These are phyloP conservation scores for Lodderomyces theae DNA, from an alignment of 1,139 yeast genomes.

Conservation along the genomic window DNA sequence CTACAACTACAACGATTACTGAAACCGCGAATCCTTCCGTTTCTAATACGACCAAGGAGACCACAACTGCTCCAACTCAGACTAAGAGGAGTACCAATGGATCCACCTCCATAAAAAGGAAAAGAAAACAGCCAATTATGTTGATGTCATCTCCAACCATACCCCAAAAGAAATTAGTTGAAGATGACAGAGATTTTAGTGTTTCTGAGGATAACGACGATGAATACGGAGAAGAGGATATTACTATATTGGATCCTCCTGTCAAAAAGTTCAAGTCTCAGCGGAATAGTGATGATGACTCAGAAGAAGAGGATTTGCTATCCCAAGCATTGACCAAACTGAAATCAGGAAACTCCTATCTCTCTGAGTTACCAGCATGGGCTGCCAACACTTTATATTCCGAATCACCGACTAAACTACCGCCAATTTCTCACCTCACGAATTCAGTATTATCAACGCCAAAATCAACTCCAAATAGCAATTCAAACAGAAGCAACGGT, in stretches of 20 bases:
- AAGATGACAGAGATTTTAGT: constrained; percentile 9
- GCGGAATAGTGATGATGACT: background rate
- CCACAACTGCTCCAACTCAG: constrained; percentile 35
- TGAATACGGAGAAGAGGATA: constrained; percentile 14
- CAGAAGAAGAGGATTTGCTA: constrained; percentile 1
- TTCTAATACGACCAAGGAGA: constrained; percentile 9
- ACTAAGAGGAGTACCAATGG: constrained; percentile 10
- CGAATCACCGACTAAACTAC: constrained; percentile 2
- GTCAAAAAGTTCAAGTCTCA: constrained; percentile 9
- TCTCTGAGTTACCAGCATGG: constrained; percentile 1
- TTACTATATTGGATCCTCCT: constrained; percentile 16
- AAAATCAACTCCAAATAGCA: constrained; percentile 1
- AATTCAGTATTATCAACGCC: constrained; percentile 1
- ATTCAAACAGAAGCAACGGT: constrained; percentile 9
- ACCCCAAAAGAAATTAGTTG: constrained; percentile 15
- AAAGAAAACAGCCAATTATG: background rate
- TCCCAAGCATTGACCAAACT: background rate
- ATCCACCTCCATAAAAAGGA: background rate
- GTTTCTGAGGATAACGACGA: constrained; percentile 15
- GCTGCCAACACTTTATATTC: background rate
- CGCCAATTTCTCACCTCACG: constrained; percentile 1
- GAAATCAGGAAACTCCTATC: background rate
- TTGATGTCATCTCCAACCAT: constrained; percentile 9
- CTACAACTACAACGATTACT: constrained; percentile 7
- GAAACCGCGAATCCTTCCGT: too few relatives aligned